Percentiles rank a stretch among this genome's conserved stretches.
These are phyloP conservation scores for Pseudotsuga menziesii DNA, from an alignment of 75 land plant genomes.

Conservation along the genomic window DNA sequence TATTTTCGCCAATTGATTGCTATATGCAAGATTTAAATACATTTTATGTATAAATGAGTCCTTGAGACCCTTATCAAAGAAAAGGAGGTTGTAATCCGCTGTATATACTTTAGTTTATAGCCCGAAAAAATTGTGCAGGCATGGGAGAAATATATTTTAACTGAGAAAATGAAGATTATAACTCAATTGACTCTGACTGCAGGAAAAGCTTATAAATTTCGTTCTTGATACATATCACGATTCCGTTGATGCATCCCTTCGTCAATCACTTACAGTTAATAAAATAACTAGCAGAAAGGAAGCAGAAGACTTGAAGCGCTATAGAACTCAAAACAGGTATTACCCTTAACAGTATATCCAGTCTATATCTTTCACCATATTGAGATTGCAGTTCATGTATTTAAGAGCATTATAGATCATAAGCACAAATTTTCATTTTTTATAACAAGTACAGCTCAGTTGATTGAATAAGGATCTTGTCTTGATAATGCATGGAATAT, in stretches of 20 bases:
- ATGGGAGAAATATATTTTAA: not conserved
- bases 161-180: not conserved
- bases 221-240: conserved; percentile 53
- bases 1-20: too few relatives aligned
- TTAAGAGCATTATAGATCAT: not conserved
- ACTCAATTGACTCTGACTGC: conserved; percentile 8
- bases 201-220: conserved; percentile 57
- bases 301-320: conserved; percentile 39
- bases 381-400: not conserved
- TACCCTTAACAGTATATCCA: not conserved
- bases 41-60: not conserved
- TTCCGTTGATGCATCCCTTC: conserved; percentile 27
- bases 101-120: not conserved
- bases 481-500: conserved; percentile 9
- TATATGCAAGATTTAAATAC: too few relatives aligned
- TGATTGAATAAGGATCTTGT: not conserved
- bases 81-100: not conserved
- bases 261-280: conserved; percentile 34
- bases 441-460: not conserved
- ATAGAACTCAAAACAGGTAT: conserved; percentile 65
- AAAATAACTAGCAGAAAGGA: conserved; percentile 30
- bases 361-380: not conserved
- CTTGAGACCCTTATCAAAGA: not conserved
- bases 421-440: not conserved
- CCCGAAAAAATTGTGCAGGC: not conserved